These are phyloP conservation scores for Apiotrichum gamsii DNA, from an alignment of 1,284 basidiomycete genomes.

Conservation along the genomic window DNA sequence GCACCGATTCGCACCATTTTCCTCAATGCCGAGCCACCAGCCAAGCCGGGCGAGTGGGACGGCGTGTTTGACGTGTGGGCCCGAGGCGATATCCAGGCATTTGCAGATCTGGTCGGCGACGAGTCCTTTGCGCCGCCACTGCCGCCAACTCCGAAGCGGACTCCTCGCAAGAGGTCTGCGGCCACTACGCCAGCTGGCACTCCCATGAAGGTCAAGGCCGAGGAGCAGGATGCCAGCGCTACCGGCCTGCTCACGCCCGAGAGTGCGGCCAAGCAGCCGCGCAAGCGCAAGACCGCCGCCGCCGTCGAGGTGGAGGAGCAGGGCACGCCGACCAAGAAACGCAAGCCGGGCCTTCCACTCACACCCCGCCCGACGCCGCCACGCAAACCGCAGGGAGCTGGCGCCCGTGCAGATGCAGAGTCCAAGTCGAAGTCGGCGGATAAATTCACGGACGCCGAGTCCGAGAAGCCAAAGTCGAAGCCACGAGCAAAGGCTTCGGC, in stretches of 20 bases:
- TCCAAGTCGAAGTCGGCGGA: neutral
- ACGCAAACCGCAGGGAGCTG: too few relatives aligned
- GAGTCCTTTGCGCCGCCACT: slow-evolving; percentile 6
- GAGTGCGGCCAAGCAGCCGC: slow-evolving; percentile 7
- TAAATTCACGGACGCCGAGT: neutral
- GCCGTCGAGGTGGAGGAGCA: neutral
- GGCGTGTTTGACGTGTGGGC: slow-evolving; percentile 88
- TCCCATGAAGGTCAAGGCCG: neutral
- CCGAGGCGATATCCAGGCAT: slow-evolving; percentile 77
- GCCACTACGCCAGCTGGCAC: neutral
- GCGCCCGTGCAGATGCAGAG: neutral
- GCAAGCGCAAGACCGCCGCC: neutral
- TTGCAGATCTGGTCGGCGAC: slow-evolving; percentile 51
- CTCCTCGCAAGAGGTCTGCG: neutral
- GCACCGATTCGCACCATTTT: slow-evolving; percentile 65
- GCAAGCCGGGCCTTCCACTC: neutral
- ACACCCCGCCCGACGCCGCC: slow-evolving; percentile 11
- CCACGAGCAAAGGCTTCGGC: too few relatives aligned
- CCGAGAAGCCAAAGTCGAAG: neutral
- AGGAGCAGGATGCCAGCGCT: neutral
- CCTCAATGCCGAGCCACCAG: slow-evolving; percentile 83
- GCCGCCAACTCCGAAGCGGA: neutral
- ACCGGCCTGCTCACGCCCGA: neutral
- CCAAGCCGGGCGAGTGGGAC: slow-evolving; percentile 78
- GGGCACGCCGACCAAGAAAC: neutral